Base-by-base conservation (phyloP, 352 stramenopile genomes). In the Globisporangium irregulare region DNA sequence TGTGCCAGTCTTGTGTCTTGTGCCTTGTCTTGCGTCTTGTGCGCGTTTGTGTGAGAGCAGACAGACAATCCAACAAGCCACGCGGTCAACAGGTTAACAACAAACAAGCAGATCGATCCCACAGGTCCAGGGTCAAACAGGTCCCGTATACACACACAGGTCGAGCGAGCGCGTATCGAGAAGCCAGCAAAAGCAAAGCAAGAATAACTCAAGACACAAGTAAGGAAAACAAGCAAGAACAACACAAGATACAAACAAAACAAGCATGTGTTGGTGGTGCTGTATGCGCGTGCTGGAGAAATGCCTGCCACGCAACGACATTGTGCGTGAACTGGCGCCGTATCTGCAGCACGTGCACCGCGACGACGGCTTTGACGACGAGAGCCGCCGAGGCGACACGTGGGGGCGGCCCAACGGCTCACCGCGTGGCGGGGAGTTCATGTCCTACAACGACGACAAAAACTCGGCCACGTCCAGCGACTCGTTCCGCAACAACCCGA, bases 211-310 rank as follows among this genome's bases (percentile, higher is more conserved):
- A 51, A 25, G 14, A 9, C 20, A 20, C 46, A 58, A 18, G 10
- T 15, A 5, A 15, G 38, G 4, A 12, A 41, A 48, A 54, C 48
- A 54, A 54, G 48, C 48, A 54, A 54, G 20, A n/a, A 55, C 7
- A 18, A 36, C 9, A 46, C 20, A 51, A 25, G 14, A 9, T 27
- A 20, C 46, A 58, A 18, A 8, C 2, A 10, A 48, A 41, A 1
- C 12, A 43, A 58, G n/a, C 10, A 89, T 93, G 76, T 94, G 88
- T 69, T 95, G 88, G 88, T 93, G 87, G 86, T 95, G 88, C 72
- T 95, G 88, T 66, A 95, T 95, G 84, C 88, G 86, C 68, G 80
- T 93, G 57, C 64, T 95, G 69, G 87, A 95, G 69, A 91, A 91
- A 65, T 94, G 86, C 67, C 73, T 95, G 56, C 88, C 88, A 41